A percentile compares a stretch with the other conserved stretches of the same genome.
Evolutionary conservation across 768 basidiomycete genomes (phyloP).

Genomic region (Harrya chromipes): DNA sequence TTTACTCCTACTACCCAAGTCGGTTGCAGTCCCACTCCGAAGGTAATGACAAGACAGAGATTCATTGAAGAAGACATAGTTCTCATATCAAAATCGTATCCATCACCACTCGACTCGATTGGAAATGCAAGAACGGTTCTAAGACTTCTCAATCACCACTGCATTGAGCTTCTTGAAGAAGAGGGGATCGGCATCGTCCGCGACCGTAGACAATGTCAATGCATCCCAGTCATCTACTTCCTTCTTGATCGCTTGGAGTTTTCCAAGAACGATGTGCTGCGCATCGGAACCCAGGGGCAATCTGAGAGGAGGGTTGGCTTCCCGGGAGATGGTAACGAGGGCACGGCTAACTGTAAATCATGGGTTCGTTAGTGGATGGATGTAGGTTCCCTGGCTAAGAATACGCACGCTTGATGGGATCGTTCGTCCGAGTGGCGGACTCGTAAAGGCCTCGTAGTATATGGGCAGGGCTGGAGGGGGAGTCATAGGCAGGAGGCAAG

Average conservation of each 20-base stretch:
- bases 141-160: not conserved
- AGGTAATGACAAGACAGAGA: no score
- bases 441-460: slow-evolving; percentile 12
- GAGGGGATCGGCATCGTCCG: slow-evolving; percentile 18
- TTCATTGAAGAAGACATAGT: no score
- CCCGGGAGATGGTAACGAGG: slow-evolving; percentile 16
- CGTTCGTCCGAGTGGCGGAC: not conserved
- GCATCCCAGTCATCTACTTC: slow-evolving; percentile 14
- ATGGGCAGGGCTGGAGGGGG: slow-evolving; percentile 14
- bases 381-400: not conserved
- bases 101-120: no score
- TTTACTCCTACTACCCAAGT: no score
- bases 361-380: not conserved
- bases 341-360: slow-evolving; percentile 13
- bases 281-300: slow-evolving; percentile 20
- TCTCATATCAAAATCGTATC: no score
- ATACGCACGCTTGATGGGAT: slow-evolving; percentile 14
- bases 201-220: slow-evolving; percentile 16
- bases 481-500: slow-evolving; percentile 15
- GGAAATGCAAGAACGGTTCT: not conserved
- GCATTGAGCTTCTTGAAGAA: slow-evolving; percentile 8
- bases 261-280: slow-evolving; percentile 14
- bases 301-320: slow-evolving; percentile 19
- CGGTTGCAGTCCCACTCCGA: no score
- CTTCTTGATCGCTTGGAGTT: slow-evolving; percentile 16